Base-by-base conservation (phyloP, 1,284 basidiomycete species). In the Abortiporus biennis region DNA sequence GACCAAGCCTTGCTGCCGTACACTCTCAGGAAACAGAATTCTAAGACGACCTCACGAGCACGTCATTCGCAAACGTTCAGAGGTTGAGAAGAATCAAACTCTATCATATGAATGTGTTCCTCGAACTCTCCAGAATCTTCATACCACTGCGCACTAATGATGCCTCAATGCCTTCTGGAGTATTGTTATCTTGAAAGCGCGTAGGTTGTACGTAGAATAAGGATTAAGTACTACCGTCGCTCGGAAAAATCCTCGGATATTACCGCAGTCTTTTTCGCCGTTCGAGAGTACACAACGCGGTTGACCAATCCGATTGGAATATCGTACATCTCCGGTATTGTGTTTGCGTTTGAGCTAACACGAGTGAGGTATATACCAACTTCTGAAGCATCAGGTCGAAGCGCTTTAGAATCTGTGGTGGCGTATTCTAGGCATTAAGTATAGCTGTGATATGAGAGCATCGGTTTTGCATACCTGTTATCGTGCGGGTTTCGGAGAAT, bases 221-320 rank as follows among this genome's bases (percentile, higher is more conserved):
- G 38, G 38, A n/a, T n/a, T n/a, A n/a, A n/a, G n/a, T n/a, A n/a
- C n/a, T n/a, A n/a, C n/a, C n/a, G n/a, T n/a, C n/a, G n/a, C n/a
- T n/a, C n/a, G n/a, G n/a, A n/a, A n/a, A n/a, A n/a, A n/a, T n/a
- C 11, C 20, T 40, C 38, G 38, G 38, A 20, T 15, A 12, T 8
- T 16, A 13, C 38, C 38, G 38, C 19, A 11, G 16, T 22, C 4
- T 16, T 40, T 40, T 24, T 38, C 31, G 32, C 32, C 24, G 31
- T 45, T 27, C 43, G 27, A 33, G 57, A 50, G 48, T 60, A 63
- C 27, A 59, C 43, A 38, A 63, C 62, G 42, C 84, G 78, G 55
- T 90, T 91, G 16, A 90, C 85, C 35, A 90, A 56, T 33, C 84
- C 83, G 47, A 91, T 81, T 2, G 90, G 90, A 49, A 92, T 76